Conservation (phyloP, 441 rosid genomes). For the Gossypium davidsonii region DNA sequence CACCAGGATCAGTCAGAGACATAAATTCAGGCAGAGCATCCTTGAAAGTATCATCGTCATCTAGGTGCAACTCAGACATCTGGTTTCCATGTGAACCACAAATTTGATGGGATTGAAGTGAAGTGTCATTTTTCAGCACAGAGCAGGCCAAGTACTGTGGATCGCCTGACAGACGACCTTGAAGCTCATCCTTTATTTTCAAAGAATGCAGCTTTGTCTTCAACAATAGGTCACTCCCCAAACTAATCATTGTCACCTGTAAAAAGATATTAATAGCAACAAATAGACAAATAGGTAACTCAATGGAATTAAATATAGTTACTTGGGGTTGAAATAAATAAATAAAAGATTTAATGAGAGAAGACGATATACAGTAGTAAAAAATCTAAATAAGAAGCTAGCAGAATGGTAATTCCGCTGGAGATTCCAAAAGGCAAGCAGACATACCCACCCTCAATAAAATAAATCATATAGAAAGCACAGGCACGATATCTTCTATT, state of each 20-base stretch:
- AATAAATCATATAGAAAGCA: slow-evolving; percentile 2
- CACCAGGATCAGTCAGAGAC: slow-evolving; percentile 52
- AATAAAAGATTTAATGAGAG: not conserved
- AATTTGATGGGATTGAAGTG: slow-evolving; percentile 31
- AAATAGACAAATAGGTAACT: slow-evolving; percentile 1
- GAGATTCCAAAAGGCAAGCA: not conserved
- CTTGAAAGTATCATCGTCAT: slow-evolving; percentile 81
- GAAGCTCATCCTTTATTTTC: slow-evolving; percentile 92
- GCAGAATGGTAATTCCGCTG: not conserved
- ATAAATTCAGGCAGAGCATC: slow-evolving; percentile 93
- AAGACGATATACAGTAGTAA: not conserved
- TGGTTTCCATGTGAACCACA: slow-evolving; percentile 39
- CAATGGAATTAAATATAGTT: not conserved
- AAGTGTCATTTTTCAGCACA: slow-evolving; percentile 59
- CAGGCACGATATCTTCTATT: not conserved
- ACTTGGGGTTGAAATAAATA: not conserved
- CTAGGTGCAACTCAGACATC: slow-evolving; percentile 35
- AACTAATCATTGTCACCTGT: slow-evolving; percentile 75
- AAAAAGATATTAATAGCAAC: slow-evolving; percentile 19
- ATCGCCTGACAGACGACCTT: slow-evolving; percentile 48
- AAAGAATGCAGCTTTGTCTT: slow-evolving; percentile 89
- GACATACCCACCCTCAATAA: not conserved
- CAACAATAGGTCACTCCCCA: slow-evolving; percentile 63
- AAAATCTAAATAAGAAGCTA: not conserved
- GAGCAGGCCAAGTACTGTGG: slow-evolving; percentile 79